phyloP scores from a whole-genome alignment of 2,329 filamentous ascomycete species.

The Ceratocystis ficicola region DNA sequence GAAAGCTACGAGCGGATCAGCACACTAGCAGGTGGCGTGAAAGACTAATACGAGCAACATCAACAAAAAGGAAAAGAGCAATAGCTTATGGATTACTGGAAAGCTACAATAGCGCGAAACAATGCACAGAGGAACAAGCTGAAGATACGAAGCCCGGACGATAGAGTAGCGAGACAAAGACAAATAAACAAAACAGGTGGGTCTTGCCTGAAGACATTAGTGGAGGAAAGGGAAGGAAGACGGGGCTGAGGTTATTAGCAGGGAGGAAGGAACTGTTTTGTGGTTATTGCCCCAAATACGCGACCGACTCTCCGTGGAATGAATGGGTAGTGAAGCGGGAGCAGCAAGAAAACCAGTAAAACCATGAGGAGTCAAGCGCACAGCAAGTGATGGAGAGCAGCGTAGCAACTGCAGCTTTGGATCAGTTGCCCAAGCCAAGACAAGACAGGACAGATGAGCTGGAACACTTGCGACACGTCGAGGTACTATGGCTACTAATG shows the following conservation, averaged over 20 bases:
- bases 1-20: background rate
- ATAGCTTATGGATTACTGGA: no score
- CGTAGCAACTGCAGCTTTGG: no score
- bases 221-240: slow-evolving; percentile 1
- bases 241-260: background rate
- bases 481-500: background rate
- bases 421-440: no score
- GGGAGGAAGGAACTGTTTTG: background rate
- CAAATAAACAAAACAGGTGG: background rate
- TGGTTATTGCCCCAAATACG: background rate
- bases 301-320: background rate
- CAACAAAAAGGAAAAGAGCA: background rate
- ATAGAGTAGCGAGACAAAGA: background rate
- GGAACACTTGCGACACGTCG: no score
- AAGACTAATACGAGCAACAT: no score
- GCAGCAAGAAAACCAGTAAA: background rate
- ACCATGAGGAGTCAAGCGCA: background rate
- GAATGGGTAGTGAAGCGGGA: background rate
- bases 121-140: no score
- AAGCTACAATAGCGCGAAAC: no score
- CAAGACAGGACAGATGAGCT: background rate
- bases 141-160: no score
- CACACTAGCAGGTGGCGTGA: no score
- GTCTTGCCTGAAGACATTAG: background rate
- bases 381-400: no score